These are phyloP conservation scores for Fallopia convolvulus DNA, from an alignment of 148 eudicot species.

Conservation along the genomic window DNA sequence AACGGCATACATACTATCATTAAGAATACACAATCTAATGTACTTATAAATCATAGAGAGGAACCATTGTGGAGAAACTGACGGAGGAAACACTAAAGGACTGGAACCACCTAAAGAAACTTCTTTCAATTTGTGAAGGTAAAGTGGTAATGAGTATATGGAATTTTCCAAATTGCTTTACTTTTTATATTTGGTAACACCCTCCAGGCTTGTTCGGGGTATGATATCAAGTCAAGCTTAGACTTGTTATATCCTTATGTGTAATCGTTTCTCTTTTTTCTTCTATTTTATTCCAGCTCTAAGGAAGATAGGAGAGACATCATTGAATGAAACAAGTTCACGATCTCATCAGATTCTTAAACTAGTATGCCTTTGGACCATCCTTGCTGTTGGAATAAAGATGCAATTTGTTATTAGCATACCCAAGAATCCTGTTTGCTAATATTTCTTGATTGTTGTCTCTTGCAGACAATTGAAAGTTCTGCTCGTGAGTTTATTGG, in stretches of 20 bases:
- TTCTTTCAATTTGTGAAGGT: conserved; percentile 88
- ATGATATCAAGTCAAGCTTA: background rate
- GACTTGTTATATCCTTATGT: background rate
- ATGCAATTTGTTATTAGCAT: conserved; percentile 3
- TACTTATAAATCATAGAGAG: conserved; percentile 42
- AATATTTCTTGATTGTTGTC: background rate
- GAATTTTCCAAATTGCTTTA: background rate
- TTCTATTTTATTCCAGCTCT: conserved; percentile 43
- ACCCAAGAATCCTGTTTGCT: background rate
- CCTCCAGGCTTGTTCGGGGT: no score
- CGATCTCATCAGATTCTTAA: conserved; percentile 91
- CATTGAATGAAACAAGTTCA: conserved; percentile 81
- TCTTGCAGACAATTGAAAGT: conserved; percentile 83
- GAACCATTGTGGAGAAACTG: conserved; percentile 81
- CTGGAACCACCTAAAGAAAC: conserved; percentile 74
- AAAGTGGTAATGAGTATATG: conserved; percentile 6
- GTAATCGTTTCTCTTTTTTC: background rate
- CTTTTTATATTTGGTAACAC: no score
- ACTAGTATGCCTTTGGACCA: conserved; percentile 36
- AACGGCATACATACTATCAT: background rate
- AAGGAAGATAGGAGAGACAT: conserved; percentile 81
- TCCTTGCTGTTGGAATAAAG: background rate
- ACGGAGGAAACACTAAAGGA: conserved; percentile 81
- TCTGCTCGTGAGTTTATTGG: conserved; percentile 89
- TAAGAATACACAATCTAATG: conserved; percentile 3